phyloP scores from a whole-genome alignment of 805 yeast species.

The Ogataea corticis region DNA sequence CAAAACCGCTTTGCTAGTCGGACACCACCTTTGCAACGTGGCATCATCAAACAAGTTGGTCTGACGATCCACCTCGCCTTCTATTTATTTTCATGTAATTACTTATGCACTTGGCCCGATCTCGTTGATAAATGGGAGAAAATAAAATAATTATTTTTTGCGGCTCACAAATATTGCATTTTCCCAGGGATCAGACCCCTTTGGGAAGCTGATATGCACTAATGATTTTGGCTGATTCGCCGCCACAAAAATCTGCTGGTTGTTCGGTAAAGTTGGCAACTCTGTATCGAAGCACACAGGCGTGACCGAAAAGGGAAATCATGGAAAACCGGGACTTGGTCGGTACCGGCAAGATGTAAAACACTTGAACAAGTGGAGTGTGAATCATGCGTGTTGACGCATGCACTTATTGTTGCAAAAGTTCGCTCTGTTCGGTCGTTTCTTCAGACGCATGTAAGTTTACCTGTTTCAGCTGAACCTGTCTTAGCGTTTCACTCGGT shows the following conservation, averaged over 20 bases:
- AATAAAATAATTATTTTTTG: not conserved
- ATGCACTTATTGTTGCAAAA: not conserved
- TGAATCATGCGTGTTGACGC: conserved; percentile 2
- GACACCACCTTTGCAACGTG: conserved; percentile 1
- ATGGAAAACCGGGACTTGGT: too few relatives aligned
- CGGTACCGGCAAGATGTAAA: not conserved
- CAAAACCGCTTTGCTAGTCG: too few relatives aligned
- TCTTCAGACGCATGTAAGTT: conserved; percentile 3
- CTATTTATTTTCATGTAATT: conserved; percentile 3
- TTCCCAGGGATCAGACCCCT: not conserved
- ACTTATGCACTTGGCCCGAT: conserved; percentile 6
- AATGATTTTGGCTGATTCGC: not conserved
- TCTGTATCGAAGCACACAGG: too few relatives aligned
- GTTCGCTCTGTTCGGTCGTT: not conserved
- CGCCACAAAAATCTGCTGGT: too few relatives aligned
- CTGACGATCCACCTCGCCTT: conserved; percentile 1
- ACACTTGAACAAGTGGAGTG: not conserved
- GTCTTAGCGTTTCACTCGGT: not conserved
- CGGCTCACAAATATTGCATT: not conserved
- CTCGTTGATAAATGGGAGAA: not conserved
- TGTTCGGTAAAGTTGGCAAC: too few relatives aligned
- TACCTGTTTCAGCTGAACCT: conserved; percentile 5
- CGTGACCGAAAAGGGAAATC: too few relatives aligned
- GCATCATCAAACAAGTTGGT: not conserved
- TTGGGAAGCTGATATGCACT: not conserved